These are phyloP conservation scores for Myriosclerotinia duriaeana DNA, from an alignment of 2,329 filamentous ascomycete species.

Conservation along the genomic window DNA sequence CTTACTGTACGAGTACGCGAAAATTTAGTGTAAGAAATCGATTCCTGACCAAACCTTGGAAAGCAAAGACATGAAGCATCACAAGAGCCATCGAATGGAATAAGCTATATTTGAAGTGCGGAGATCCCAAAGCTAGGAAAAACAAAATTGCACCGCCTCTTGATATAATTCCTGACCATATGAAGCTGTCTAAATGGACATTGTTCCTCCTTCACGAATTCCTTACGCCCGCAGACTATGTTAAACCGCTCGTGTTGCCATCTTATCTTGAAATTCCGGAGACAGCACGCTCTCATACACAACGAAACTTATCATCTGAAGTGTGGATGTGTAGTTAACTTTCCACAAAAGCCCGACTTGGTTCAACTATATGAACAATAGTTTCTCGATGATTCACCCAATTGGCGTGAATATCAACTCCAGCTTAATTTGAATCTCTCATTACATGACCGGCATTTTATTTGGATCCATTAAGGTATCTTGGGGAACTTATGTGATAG, in stretches of 20 bases:
- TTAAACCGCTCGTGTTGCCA: no score
- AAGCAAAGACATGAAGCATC: neutral
- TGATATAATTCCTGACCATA: neutral
- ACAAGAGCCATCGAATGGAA: neutral
- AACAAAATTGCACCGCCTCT: neutral
- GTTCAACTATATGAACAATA: neutral
- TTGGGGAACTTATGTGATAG: neutral
- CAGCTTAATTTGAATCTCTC: neutral
- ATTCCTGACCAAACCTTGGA: no score
- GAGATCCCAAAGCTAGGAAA: neutral
- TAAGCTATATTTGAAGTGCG: neutral
- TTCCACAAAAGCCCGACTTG: neutral
- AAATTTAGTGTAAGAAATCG: no score
- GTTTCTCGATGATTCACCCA: no score
- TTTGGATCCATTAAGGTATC: neutral
- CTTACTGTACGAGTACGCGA: no score
- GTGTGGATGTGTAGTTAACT: neutral
- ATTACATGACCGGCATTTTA: neutral
- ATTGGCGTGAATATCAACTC: neutral
- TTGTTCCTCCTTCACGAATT: neutral
- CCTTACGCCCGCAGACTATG: neutral
- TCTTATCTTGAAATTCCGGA: neutral
- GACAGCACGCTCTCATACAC: neutral
- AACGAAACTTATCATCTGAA: neutral
- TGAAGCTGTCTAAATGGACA: neutral